phyloP scores from a whole-genome alignment of 2,329 filamentous ascomycete genomes.

The Stagonosporopsis rhizophila region DNA sequence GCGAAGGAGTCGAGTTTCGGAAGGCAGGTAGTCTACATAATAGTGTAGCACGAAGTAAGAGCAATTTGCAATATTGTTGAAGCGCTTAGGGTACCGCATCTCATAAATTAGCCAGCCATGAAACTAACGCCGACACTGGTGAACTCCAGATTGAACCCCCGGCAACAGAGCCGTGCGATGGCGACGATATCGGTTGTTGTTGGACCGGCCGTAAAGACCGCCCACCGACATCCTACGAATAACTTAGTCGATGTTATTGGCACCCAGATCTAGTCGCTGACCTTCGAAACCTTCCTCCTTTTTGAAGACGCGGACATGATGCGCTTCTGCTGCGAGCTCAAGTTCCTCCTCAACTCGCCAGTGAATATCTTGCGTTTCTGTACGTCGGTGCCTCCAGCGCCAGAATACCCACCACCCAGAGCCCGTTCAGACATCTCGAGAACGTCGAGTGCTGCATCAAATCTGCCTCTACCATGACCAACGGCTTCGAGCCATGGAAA shows the following conservation, averaged over 20 bases:
- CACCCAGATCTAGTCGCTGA: constrained; percentile 3
- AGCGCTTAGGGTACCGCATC: not conserved
- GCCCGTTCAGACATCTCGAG: constrained; percentile 18
- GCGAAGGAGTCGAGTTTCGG: not conserved
- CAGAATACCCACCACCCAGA: not conserved
- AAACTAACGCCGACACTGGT: constrained; percentile 4
- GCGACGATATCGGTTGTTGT: not conserved
- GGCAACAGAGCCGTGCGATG: not conserved
- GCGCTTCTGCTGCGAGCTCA: constrained; percentile 29
- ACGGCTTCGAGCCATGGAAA: constrained; percentile 48
- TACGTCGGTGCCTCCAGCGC: constrained; percentile 1
- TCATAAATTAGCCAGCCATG: constrained; percentile 3
- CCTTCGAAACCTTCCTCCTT: constrained; percentile 12
- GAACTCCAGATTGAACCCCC: constrained; percentile 1
- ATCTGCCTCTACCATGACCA: constrained; percentile 32
- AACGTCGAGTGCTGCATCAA: constrained; percentile 41
- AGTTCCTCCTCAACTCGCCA: constrained; percentile 25
- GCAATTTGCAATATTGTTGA: not conserved
- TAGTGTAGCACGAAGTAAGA: not conserved
- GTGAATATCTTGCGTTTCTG: constrained; percentile 22
- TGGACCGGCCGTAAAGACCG: not conserved
- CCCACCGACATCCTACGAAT: not conserved
- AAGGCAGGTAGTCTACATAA: not conserved
- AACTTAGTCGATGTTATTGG: constrained; percentile 6
- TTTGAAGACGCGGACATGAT: constrained; percentile 16